These are phyloP conservation scores for Epichloe sibirici DNA, from an alignment of 2,329 filamentous ascomycete species.

Conservation along the genomic window DNA sequence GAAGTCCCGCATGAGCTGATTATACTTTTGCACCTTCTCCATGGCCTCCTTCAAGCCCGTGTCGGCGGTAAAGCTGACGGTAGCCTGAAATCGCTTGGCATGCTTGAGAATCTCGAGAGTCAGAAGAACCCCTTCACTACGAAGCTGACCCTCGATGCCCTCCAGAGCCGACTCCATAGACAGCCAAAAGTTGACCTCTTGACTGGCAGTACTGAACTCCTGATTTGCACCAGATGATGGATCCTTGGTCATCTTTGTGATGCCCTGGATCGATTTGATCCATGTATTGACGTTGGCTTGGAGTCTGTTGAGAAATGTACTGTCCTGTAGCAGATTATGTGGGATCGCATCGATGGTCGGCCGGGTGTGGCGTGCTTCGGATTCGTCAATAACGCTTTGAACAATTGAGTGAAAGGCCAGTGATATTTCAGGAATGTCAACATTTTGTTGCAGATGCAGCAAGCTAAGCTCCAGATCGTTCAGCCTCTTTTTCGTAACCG, in stretches of 20 bases:
- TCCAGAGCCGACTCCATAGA: constrained; percentile 93
- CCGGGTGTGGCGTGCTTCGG: constrained; percentile 51
- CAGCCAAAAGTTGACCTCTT: constrained; percentile 98
- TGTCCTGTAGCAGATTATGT: constrained; percentile 66
- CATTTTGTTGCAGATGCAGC: constrained; percentile 89
- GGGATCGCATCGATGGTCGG: constrained; percentile 72
- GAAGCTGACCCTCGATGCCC: constrained; percentile 78
- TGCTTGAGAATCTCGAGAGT: constrained; percentile 93
- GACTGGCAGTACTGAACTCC: constrained; percentile 61
- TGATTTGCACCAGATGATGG: constrained; percentile 47
- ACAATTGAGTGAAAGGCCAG: constrained; percentile 82
- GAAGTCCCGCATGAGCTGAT: constrained; percentile 96
- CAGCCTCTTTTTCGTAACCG: constrained; percentile 93
- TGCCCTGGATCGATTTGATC: constrained; percentile 97
- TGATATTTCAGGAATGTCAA: constrained; percentile 88
- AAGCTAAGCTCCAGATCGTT: constrained; percentile 87
- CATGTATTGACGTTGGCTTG: constrained; percentile 91
- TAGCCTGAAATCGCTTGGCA: constrained; percentile 95
- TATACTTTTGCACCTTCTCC: constrained; percentile 96
- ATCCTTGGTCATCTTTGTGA: constrained; percentile 89
- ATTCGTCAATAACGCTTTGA: constrained; percentile 71
- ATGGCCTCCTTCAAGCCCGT: constrained; percentile 93
- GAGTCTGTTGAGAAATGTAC: constrained; percentile 82
- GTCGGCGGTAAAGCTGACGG: constrained; percentile 91
- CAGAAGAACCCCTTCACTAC: constrained; percentile 76